Base-by-base conservation (phyloP, 2,329 filamentous ascomycete species). In the Colletotrichum euphorbiae region DNA sequence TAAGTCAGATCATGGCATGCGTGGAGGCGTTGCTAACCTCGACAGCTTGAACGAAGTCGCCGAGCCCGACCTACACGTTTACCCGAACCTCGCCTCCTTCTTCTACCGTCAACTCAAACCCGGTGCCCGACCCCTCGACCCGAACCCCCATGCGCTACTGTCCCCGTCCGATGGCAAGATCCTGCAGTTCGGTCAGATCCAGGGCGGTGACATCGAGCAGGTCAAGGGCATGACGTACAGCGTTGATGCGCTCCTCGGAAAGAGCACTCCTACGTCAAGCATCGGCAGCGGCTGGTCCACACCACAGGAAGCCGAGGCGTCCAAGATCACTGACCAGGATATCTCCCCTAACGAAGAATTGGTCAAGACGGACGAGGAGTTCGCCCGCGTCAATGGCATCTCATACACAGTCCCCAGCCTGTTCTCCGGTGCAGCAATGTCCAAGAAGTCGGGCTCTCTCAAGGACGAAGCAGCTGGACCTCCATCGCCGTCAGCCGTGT, bases 191-290 rank as follows among this genome's bases (percentile, higher is more conserved):
- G 96, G 96, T 11, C 90, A 90, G 73, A 98, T 99, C 65, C 91
- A 97, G 75, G 90, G 94, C 74, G 94, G 95, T 54, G 93, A 98
- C 75, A 97, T 99, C 48, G 96, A 99, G 79, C 96, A 99, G 81
- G 95, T 99, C 71, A 99, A 99, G 81, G 96, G 96, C 69, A 96
- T 99, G 86, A 99, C 96, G 1, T 99, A 99, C 80, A 97, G 91
- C 72, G 87, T 99, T 62, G 96, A 99, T 77, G 94, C 96, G 7
- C 86, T 99, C 2, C 86, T 99, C 2, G 96, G 96, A 58, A 89
- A 87, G 71, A 83, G 84, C 69, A 87, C 84, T 6, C 87, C 87
- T 42, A 77, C 84, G 5, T 79, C 85, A 17, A 88, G 87, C 80
- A 79, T 90, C 73, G 77, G 86, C 65, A 78, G 80, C 62, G 72